Evolutionary conservation across 2,329 filamentous ascomycete species (phyloP).

Genomic region (Fusarium albidum): DNA sequence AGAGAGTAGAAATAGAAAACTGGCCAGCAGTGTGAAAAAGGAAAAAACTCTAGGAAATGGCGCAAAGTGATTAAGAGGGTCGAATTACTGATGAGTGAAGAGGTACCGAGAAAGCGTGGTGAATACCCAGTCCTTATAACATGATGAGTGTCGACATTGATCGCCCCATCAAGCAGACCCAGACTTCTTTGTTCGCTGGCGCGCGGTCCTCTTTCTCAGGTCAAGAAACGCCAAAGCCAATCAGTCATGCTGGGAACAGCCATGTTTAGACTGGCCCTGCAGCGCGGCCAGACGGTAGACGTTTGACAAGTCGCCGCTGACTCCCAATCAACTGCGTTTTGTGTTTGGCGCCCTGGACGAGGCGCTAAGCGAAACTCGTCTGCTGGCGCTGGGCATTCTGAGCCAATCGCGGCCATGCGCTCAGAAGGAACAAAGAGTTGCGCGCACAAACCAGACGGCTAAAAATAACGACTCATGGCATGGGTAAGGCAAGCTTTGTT

Average conservation of each 20-base stretch:
- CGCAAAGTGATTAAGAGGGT: constrained; percentile 8
- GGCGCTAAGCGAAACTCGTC: neutral
- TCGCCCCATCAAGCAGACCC: neutral
- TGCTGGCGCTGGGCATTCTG: neutral
- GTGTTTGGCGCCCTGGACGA: neutral
- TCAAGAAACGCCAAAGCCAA: too few species aligned
- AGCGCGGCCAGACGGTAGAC: too few species aligned
- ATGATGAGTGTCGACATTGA: too few species aligned
- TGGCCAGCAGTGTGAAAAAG: constrained; percentile 30
- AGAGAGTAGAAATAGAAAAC: constrained; percentile 3
- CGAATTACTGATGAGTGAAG: neutral
- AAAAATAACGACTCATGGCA: too few species aligned
- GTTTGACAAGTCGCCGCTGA: neutral
- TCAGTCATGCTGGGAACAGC: too few species aligned
- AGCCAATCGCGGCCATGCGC: too few species aligned
- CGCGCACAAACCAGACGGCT: too few species aligned
- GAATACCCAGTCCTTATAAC: too few species aligned
- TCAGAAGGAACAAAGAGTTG: too few species aligned
- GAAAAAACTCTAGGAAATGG: neutral
- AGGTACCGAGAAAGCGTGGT: too few species aligned
- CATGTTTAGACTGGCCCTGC: too few species aligned
- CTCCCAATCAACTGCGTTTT: neutral
- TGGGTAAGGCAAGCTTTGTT: too few species aligned
- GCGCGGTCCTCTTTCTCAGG: neutral
- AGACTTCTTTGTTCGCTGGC: neutral